A percentile compares a stretch with the other conserved stretches of the same genome.
These are phyloP conservation scores for Annulohypoxylon bovei DNA, from an alignment of 495 filamentous ascomycete genomes.

Conservation along the genomic window DNA sequence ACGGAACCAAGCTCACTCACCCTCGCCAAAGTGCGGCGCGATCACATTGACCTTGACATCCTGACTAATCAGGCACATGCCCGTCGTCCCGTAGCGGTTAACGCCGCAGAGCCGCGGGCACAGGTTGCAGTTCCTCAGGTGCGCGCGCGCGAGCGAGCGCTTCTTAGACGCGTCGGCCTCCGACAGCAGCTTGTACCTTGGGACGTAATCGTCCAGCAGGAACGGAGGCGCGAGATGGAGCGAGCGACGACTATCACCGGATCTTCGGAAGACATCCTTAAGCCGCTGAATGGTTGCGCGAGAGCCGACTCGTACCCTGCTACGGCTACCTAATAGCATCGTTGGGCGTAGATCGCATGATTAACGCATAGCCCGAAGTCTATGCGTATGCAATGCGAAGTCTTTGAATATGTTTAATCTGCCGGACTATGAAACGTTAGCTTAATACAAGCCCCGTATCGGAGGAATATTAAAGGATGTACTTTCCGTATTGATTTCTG, in stretches of 20 bases:
- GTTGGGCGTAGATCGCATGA: slow-evolving; percentile 18
- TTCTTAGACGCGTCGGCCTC: slow-evolving; percentile 70
- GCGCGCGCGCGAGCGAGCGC: slow-evolving; percentile 71
- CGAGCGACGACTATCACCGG: slow-evolving; percentile 13
- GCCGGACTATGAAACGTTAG: too few relatives aligned
- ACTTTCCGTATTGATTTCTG: too few relatives aligned
- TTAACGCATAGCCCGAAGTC: not conserved
- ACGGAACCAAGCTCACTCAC: slow-evolving; percentile 43
- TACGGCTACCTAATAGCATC: slow-evolving; percentile 43
- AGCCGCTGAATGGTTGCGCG: not conserved
- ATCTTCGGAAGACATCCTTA: not conserved
- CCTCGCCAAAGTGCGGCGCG: slow-evolving; percentile 77
- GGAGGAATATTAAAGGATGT: too few relatives aligned
- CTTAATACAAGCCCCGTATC: too few relatives aligned
- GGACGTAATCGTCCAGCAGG: slow-evolving; percentile 76
- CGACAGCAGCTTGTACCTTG: slow-evolving; percentile 70
- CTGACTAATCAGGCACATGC: slow-evolving; percentile 77
- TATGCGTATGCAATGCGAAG: not conserved
- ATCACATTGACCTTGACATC: slow-evolving; percentile 79
- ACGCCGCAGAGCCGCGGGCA: slow-evolving; percentile 78
- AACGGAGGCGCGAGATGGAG: slow-evolving; percentile 81
- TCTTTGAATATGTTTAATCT: slow-evolving; percentile 2
- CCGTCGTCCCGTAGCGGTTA: slow-evolving; percentile 76
- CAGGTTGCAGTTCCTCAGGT: slow-evolving; percentile 77
- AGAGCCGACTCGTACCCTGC: slow-evolving; percentile 18